Evolutionary conservation across 1,284 basidiomycete species (phyloP), one percentile per base, ranked within the genome.

Genomic region (Schizophyllum commune): DNA sequence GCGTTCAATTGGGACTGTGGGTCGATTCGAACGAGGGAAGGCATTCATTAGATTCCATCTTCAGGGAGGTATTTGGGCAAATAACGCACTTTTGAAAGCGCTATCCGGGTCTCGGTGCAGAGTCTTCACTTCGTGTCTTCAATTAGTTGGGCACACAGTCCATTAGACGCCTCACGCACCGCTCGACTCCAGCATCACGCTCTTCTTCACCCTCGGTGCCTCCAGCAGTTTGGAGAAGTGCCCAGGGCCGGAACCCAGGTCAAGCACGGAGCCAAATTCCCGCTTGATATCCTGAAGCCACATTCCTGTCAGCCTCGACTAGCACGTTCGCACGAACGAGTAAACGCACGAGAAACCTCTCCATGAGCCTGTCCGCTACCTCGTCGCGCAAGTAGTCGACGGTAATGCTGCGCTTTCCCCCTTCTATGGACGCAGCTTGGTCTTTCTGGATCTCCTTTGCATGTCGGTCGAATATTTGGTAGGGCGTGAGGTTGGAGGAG

Each of bases 381-480:
- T 96, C 94, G 61, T 94, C 85, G 32, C 94, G 84, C 20, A 99
- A 79, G 73, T 99, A 99, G 78, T 99, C 97, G 0, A 97, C 94
- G 0, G 85, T 83, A 64, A 86, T 80, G 68, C 88, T 94, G 54
- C 80, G 79, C 32, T 75, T 72, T 13, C 85, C 86, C 34, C 75
- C 82, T 55, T 83, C 82, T 57, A 77, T 80, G 55, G 69, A 62
- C 1, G 84, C 91, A 1, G 94, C 89, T 11, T 87, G 80, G 70
- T 96, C 87, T 68, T 86, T 88, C 74, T 99, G 96, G 9, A 84
- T 70, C 47, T 77, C 79, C 75, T 99, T 99, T n/a, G 80, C 85
- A 56, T 80, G 74, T 56, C 96, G 85, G 73, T 99, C 96, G 70
- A 99, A 99, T 21, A 98, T 86, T 68, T 89, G 82, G 71, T 89